Base-by-base conservation (phyloP, 78 protist genomes). In the Paratrimastix pyriformis region DNA sequence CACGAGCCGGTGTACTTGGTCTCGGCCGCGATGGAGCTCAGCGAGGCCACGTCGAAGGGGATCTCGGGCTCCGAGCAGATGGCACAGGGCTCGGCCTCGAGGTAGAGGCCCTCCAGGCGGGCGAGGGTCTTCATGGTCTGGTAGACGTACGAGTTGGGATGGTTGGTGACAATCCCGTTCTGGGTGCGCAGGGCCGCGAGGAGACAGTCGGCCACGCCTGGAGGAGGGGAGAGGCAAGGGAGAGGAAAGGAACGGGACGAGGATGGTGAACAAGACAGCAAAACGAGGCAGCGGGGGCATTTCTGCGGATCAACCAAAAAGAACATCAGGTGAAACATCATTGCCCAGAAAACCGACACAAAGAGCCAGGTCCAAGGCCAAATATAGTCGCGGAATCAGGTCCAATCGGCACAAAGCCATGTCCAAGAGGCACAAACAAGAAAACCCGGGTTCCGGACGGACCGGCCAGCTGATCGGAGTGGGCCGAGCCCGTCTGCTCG, bases 61-160 rank as follows among this genome's bases (percentile, higher is more conserved):
- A 64, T 66, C 43, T 87, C 90, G 35, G 87, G 84, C 50, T 69
- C 68, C 40, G 33, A 57, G 66, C 88, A 84, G 3, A 73, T 77
- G 21, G 73, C 77, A 62, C 86, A 78, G 18, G 93, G 88, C 64
- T 72, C 78, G n/a, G 70, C 26, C 45, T 90, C 93, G 37, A 90
- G 65, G 45, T 83, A 80, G 74, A 81, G 82, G 30, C 89, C 91
- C 32, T 85, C 90, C 13, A 87, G 43, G 3, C 85, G 87, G 39
- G 87, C 38, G 39, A 79, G 58, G 7, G 29, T 3, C 3, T 46
- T 48, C 15, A 90, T 64, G 44, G 76, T 30, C 26, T 26, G 65
- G 55, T 90, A 90, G 21, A 85, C 29, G 52, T 54, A 46, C 50
- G 87, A 43, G 78, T 88, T 81, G 50, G 91, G 91, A 71, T 90